phyloP scores from a whole-genome alignment of 2,329 filamentous ascomycete species.

The Meredithiella fracta region DNA sequence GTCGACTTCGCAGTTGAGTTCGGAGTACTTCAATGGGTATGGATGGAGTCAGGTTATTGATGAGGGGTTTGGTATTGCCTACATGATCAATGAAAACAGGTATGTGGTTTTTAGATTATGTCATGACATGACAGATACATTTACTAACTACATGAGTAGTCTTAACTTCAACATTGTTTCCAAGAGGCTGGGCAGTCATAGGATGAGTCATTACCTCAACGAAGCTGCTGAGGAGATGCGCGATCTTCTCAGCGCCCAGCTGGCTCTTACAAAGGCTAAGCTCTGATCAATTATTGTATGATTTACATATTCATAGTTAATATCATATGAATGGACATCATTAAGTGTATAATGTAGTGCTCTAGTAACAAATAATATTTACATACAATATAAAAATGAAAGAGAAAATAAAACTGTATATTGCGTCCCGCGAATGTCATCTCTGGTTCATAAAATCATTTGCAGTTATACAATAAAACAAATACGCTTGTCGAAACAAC shows the following conservation, averaged over 20 bases:
- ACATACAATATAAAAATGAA: background rate
- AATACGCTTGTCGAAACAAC: too few species aligned
- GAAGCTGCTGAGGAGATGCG: constrained; percentile 84
- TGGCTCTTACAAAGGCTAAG: constrained; percentile 74
- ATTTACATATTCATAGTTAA: background rate
- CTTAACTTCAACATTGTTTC: constrained; percentile 97
- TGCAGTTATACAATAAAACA: background rate
- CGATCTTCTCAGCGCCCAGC: constrained; percentile 65
- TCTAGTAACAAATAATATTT: background rate
- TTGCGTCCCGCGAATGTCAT: too few species aligned
- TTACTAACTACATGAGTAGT: constrained; percentile 28
- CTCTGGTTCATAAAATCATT: background rate
- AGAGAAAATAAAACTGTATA: too few species aligned
- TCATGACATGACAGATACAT: background rate
- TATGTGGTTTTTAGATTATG: background rate
- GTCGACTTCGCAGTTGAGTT: constrained; percentile 75
- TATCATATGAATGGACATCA: too few species aligned
- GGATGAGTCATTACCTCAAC: constrained; percentile 91
- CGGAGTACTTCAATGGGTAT: constrained; percentile 97
- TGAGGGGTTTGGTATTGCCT: constrained; percentile 89
- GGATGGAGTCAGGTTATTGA: constrained; percentile 98
- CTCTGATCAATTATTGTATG: constrained; percentile 39
- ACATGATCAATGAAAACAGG: constrained; percentile 98
- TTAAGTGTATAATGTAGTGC: background rate
- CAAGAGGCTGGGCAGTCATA: constrained; percentile 76